Evolutionary conservation across 805 yeast genomes (phyloP), one percentile per base, ranked within the genome.

Genomic region (Starmerella asiatica): DNA sequence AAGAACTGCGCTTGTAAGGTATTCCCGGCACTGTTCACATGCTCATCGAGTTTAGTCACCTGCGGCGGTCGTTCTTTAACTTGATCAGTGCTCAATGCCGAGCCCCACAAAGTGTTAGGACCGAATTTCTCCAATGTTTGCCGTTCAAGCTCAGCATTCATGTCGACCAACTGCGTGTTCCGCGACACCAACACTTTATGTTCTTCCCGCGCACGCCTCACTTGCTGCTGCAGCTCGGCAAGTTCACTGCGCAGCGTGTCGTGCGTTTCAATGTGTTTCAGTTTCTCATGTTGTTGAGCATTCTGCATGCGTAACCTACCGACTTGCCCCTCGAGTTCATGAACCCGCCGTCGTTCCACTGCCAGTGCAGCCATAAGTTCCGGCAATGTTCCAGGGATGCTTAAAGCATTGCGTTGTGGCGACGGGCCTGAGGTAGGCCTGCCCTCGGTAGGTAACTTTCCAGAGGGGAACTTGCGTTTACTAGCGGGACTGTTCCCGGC

Each of bases 81-180:
- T 26, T 40, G n/a, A 11, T 9, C 14, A 6, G 28, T 17, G n/a
- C 14, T 11, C 14, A 18, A n/a, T 4, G 21, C 27, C 9, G 47
- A 34, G 15, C 48, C 48, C 51, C 49, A 47, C 21, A 46, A 40
- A 9, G 45, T 20, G 38, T 44, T 37, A 9, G 51, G 47, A 6
- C 50, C 53, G 33, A 51, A 55, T 52, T 57, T 55, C 34, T 60
- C 62, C 28, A 56, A 49, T 12, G 61, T 52, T 40, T 58, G 62
- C 28, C 49, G 42, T 33, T 55, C 50, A 19, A 64, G 53, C 43
- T 59, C 65, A 27, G 53, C 54, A 46, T 62, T 61, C 54, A 62
- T 47, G 23, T 62, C 64, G 7, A 52, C 48, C 19, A 63, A 52
- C 47, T 63, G 67, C 12, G 53, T 40, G 44, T 60, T 61, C 42